A percentile compares a stretch with the other conserved stretches of the same genome.
Evolutionary conservation across 2,329 filamentous ascomycete genomes (phyloP).

Genomic region (Corynespora cassiicola): DNA sequence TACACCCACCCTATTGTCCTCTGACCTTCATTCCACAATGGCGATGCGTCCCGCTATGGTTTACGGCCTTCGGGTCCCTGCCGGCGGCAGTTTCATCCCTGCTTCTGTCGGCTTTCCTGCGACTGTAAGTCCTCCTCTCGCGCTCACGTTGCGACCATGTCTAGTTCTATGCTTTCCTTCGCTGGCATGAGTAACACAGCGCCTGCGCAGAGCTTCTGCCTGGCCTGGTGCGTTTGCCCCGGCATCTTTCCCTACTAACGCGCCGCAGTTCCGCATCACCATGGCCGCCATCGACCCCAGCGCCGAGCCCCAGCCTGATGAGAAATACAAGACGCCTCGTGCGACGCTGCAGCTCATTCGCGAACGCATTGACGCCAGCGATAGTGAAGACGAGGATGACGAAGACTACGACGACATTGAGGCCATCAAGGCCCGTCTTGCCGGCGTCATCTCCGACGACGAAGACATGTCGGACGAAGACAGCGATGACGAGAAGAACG

Average conservation of each 20-base stretch:
- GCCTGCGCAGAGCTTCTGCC: no score
- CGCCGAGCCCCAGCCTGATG: slow-evolving; percentile 61
- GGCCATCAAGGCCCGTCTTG: slow-evolving; percentile 44
- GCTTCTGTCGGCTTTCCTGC: slow-evolving; percentile 78
- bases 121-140: slow-evolving; percentile 68
- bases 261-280: slow-evolving; percentile 84
- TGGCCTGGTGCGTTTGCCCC: slow-evolving; percentile 10
- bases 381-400: slow-evolving; percentile 67
- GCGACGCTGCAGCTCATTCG: slow-evolving; percentile 93
- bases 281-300: slow-evolving; percentile 98
- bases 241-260: slow-evolving; percentile 20
- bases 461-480: slow-evolving; percentile 58
- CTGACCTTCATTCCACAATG: slow-evolving; percentile 36
- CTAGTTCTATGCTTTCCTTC: background rate
- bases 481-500: slow-evolving; percentile 76
- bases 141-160: background rate
- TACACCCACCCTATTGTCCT: slow-evolving; percentile 15
- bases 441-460: slow-evolving; percentile 41
- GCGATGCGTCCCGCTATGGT: slow-evolving; percentile 70
- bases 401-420: slow-evolving; percentile 52
- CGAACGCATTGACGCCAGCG: slow-evolving; percentile 65
- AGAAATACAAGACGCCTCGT: slow-evolving; percentile 62
- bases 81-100: slow-evolving; percentile 82
- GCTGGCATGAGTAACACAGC: slow-evolving; percentile 3
- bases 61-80: slow-evolving; percentile 90